Evolutionary conservation across 2,329 filamentous ascomycete genomes (phyloP).

Genomic region (Pyrenophora seminiperda): DNA sequence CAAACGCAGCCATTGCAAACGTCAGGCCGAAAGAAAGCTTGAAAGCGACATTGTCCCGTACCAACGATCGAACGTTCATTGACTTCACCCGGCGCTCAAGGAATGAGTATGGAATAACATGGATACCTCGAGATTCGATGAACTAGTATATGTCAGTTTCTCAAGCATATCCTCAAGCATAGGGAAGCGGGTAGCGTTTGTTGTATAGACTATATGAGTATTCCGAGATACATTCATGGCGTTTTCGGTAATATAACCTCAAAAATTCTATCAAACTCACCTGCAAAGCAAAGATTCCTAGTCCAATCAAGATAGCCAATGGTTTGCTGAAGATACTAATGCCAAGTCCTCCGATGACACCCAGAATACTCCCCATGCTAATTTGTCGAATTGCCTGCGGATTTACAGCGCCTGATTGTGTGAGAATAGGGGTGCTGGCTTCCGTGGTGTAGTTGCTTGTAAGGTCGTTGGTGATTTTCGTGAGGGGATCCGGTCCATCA

Average conservation of each 20-base stretch:
- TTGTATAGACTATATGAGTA: slow-evolving; percentile 11
- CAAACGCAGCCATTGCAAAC: slow-evolving; percentile 73
- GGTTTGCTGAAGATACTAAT: slow-evolving; percentile 74
- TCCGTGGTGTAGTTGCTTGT: slow-evolving; percentile 45
- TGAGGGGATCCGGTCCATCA: slow-evolving; percentile 41
- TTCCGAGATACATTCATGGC: slow-evolving; percentile 5
- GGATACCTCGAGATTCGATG: slow-evolving; percentile 58
- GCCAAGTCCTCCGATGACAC: slow-evolving; percentile 60
- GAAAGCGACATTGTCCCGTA: slow-evolving; percentile 66
- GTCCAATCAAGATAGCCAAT: slow-evolving; percentile 68
- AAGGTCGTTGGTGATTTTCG: slow-evolving; percentile 49
- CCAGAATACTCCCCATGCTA: slow-evolving; percentile 54
- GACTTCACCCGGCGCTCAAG: slow-evolving; percentile 58
- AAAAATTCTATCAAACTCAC: slow-evolving; percentile 50
- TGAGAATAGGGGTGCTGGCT: slow-evolving; percentile 47
- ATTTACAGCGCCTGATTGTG: slow-evolving; percentile 49
- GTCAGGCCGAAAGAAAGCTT: slow-evolving; percentile 73
- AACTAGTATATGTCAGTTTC: slow-evolving; percentile 45
- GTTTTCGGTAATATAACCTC: background rate
- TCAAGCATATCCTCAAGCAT: slow-evolving; percentile 8
- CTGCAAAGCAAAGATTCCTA: slow-evolving; percentile 67
- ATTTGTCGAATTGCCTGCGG: slow-evolving; percentile 52
- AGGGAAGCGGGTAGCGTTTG: slow-evolving; percentile 14
- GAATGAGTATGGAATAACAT: slow-evolving; percentile 55
- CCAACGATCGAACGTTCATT: slow-evolving; percentile 57